These are phyloP conservation scores for Leccinum barrowsii DNA, from an alignment of 768 basidiomycete species.

Conservation along the genomic window DNA sequence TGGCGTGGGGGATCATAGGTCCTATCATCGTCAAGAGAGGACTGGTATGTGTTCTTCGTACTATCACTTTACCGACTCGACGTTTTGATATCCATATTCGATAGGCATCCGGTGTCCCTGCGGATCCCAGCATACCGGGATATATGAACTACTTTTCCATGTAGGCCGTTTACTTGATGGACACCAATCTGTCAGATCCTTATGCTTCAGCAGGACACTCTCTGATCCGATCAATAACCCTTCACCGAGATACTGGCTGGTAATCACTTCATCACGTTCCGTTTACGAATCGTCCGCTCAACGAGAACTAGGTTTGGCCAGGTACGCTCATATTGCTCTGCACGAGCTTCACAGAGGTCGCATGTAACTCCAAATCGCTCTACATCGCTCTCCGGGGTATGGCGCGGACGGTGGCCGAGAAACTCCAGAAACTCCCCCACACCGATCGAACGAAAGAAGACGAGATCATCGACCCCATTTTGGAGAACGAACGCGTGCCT, in stretches of 20 bases:
- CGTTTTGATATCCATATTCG: not conserved
- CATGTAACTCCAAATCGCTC: not conserved
- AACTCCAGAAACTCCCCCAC: not conserved
- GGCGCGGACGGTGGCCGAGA: not conserved
- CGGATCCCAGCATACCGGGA: not conserved
- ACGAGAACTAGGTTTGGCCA: not conserved
- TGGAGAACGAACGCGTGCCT: not conserved
- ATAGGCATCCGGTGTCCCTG: not conserved
- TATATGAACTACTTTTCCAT: not conserved
- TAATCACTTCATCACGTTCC: not conserved
- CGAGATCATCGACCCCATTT: not conserved
- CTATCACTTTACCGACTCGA: not conserved
- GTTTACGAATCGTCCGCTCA: not conserved
- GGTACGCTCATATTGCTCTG: not conserved
- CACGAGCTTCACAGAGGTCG: not conserved
- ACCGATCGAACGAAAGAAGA: not conserved
- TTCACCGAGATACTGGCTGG: not conserved
- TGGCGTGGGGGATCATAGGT: slow-evolving; percentile 62
- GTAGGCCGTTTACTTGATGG: not conserved
- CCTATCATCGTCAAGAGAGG: slow-evolving; percentile 43
- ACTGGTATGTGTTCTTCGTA: not conserved
- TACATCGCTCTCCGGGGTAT: not conserved
- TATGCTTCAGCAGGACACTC: not conserved
- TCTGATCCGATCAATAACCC: not conserved
- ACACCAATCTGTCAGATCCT: not conserved